Base-by-base conservation (phyloP, 495 filamentous ascomycete species). In the Penicillium atrosanguineum region DNA sequence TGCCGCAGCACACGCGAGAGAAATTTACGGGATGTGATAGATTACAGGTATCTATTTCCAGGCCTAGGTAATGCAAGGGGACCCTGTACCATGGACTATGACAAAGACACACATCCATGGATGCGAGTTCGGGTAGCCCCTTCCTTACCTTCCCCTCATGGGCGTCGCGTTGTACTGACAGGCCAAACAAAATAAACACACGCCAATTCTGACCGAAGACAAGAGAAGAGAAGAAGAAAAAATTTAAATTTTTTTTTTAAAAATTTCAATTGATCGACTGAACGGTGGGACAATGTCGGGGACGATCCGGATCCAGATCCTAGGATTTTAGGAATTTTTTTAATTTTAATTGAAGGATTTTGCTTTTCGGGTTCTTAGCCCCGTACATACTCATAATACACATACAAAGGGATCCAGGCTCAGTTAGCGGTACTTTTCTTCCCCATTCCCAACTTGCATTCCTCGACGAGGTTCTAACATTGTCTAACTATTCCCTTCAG, bases 301-400 rank as follows among this genome's bases (percentile, higher is more conserved):
- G 60, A 61, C 62, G 63, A 68, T 64, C 58, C 50, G 58, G 55
- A 66, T 65, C 64, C 67, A 64, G 62, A 66, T 68, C 62, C 53
- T 49, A 23, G 52, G 44, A 28, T 18, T 46, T 46, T 44, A 6
- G 49, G 38, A 38, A 41, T 41, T 40, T 39, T 40, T 31, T 46
- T 11, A 31, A 31, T 44, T 43, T 2, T 44, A 36, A 20, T 44
- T 53, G 44, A 21, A 34, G n/a, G 9, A 25, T 56, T 52, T 37
- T 29, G 1, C 46, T 46, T 49, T 51, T 51, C 38, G 21, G 23
- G 49, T 45, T 53, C 55, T 14, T 50, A 48, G 48, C 40, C 46
- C 55, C 48, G 28, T 51, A 34, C 28, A 40, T 26, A 39, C 29
- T 38, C 23, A 23, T 23, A 23, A 23, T 23, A 23, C 23, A 37